Base-by-base conservation (phyloP, 1,139 yeast genomes). In the Saccharomyces pastorianus region DNA sequence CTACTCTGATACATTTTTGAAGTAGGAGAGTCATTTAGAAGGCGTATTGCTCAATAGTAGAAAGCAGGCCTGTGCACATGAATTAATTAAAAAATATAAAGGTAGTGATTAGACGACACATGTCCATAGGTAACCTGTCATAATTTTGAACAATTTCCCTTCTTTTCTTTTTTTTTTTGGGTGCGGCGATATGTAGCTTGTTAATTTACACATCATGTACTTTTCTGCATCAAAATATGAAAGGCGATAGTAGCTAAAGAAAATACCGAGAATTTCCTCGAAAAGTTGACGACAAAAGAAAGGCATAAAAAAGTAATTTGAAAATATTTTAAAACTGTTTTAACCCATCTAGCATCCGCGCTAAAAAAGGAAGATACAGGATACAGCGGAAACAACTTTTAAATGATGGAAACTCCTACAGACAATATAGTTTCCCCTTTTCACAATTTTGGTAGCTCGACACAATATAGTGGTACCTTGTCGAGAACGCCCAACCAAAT, bases 351-450 rank as follows among this genome's bases (percentile, higher is more conserved):
- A 9, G 26, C 6, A 20, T 9, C 13, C 13, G 25, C n/a, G 17
- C n/a, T 5, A 20, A 38, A 9, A 6, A 14, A 38, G 25, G 44
- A 38, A 26, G 44, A 5, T 9, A 20, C 8, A n/a, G 44, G 44
- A 5, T 9, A 20, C 8, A n/a, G 20, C 6, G 9, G 44, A 8
- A 38, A 38, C 13, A 38, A 17, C 8, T 20, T 6, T 17, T 11
- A 46, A 13, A 26, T 28, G 20, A 56, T 56, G 55, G 55, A 53
- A 41, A 48, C 53, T n/a, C 49, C 56, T n/a, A 54, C 51, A 28
- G 54, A 58, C 28, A 53, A 53, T 50, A 53, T 58, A 23, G 46
- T 58, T 38, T 57, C 53, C 42, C 61, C 57, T 23, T 50, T 56
- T 27, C 54, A 59, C 6, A 58, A 58, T 46, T 54, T 57, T 46